Evolutionary conservation across 192 early-diverging fungal genomes (phyloP), one percentile per base, ranked within the genome.

Genomic region (Fimicolochytrium jonesii): DNA sequence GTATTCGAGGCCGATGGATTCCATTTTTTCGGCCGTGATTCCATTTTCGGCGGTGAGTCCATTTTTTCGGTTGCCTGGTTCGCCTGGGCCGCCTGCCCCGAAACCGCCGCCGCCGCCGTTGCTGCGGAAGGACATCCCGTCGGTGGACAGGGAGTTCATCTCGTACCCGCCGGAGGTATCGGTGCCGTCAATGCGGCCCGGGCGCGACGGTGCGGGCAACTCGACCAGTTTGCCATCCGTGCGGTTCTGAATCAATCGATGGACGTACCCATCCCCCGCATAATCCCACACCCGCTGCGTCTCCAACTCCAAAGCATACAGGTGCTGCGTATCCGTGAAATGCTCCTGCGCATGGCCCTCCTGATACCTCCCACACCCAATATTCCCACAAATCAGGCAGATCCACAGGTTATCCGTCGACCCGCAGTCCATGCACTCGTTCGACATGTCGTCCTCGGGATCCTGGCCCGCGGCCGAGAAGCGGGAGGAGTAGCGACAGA

Each of bases 261-360:
- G 96, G 7, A 99, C 94, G 65, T 97, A 89, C 42, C 92, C 95
- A 67, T 99, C 96, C 4, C 95, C 91, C 0, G 84, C 88, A 74
- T 99, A 99, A 68, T 99, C 96, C 96, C 96, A 99, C 42, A 99
- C 95, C 2, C 92, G 71, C 72, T 99, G 96, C 11, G 92, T 97
- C 48, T 91, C 92, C 11, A 97, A 76, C 65, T 99, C 95, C 59
- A 99, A 70, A 17, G 93, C 81, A 69, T 93, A 99, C 4, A 90
- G 70, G 66, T 99, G 96, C 26, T 77, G 68, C 3, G 92, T 94
- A 31, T 84, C 83, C 42, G 69, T 75, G 65, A 90, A 99, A 66
- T 99, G 96, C 31, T 77, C 74, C 45, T 91, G 88, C 0, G 96
- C 96, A 64, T 97, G 95, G 20, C 80, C 92, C 18, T 82, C 81